These are phyloP conservation scores for Laetiporus sulphureus DNA, from an alignment of 1,284 basidiomycete species.

Conservation along the genomic window DNA sequence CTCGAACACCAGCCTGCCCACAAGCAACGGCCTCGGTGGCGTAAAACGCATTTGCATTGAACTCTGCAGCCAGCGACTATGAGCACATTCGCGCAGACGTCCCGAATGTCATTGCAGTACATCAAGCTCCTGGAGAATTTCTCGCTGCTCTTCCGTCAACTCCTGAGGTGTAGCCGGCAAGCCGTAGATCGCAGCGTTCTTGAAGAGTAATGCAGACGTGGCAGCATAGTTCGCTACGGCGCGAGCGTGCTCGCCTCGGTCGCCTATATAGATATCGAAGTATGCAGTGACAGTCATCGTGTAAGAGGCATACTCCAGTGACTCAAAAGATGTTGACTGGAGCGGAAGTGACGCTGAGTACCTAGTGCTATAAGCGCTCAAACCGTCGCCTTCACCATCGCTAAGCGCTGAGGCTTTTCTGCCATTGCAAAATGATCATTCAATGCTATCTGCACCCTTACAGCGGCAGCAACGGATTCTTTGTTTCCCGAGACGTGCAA, in stretches of 20 bases:
- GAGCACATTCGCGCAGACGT: not conserved
- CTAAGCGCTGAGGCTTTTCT: too few relatives aligned
- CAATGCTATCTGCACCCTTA: not conserved
- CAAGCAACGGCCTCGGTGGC: slow-evolving; percentile 28
- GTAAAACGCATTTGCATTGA: slow-evolving; percentile 28
- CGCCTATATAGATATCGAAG: slow-evolving; percentile 36
- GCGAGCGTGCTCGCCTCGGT: slow-evolving; percentile 26
- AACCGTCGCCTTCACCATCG: too few relatives aligned
- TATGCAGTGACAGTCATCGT: slow-evolving; percentile 16
- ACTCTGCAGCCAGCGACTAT: slow-evolving; percentile 18
- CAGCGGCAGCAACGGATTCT: not conserved
- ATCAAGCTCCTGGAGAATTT: slow-evolving; percentile 35
- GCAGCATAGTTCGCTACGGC: slow-evolving; percentile 25
- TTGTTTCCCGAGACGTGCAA: not conserved
- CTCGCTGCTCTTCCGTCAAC: slow-evolving; percentile 35
- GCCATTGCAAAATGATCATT: too few relatives aligned
- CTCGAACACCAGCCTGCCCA: slow-evolving; percentile 34
- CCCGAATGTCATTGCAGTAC: slow-evolving; percentile 16
- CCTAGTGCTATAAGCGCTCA: too few relatives aligned
- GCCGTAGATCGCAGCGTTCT: slow-evolving; percentile 33
- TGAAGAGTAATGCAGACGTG: slow-evolving; percentile 27
- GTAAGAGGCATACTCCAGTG: too few relatives aligned
- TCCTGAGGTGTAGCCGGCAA: slow-evolving; percentile 31
- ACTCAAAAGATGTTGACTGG: too few relatives aligned
- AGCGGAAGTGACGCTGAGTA: too few relatives aligned